Evolutionary conservation across 202 grass and related monocot genomes (phyloP).

Genomic region (Schoenoplectus triqueter): DNA sequence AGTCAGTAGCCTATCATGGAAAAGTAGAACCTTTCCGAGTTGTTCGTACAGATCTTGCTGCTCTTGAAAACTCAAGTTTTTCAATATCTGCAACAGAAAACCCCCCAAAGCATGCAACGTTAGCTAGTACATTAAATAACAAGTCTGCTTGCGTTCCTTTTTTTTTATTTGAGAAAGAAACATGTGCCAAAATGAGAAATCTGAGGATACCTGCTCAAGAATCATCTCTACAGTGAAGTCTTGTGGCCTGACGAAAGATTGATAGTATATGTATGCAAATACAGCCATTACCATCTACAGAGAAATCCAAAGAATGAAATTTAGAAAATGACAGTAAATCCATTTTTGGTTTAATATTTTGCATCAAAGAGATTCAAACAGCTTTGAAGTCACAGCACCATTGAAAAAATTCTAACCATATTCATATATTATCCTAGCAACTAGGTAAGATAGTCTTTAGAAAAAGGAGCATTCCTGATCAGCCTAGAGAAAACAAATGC

Average conservation of each 20-base stretch:
- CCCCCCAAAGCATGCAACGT: not conserved
- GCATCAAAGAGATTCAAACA: not conserved
- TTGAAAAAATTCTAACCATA: not conserved
- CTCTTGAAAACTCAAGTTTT: constrained; percentile 88
- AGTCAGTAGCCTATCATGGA: constrained; percentile 52
- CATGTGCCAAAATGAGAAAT: not conserved
- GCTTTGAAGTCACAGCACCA: not conserved
- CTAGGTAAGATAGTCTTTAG: not conserved
- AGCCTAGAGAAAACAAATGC: not conserved
- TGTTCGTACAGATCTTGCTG: constrained; percentile 77
- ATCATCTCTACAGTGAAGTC: constrained; percentile 83
- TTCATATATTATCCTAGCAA: not conserved
- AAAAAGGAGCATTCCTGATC: not conserved
- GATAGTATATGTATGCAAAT: constrained; percentile 99
- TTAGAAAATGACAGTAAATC: not conserved
- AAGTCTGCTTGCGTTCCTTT: not conserved
- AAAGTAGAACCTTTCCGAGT: constrained; percentile 64
- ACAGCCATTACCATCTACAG: constrained; percentile 99
- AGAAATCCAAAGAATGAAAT: not conserved
- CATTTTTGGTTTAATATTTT: not conserved
- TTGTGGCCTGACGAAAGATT: constrained; percentile 87
- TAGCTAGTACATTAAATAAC: constrained; percentile 14
- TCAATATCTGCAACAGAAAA: constrained; percentile 57
- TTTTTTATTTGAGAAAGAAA: not conserved
- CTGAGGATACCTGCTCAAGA: constrained; percentile 73